Percentiles rank a stretch among this genome's conserved stretches.
phyloP scores from a whole-genome alignment of 2,329 filamentous ascomycete species.

The Alternaria atra region DNA sequence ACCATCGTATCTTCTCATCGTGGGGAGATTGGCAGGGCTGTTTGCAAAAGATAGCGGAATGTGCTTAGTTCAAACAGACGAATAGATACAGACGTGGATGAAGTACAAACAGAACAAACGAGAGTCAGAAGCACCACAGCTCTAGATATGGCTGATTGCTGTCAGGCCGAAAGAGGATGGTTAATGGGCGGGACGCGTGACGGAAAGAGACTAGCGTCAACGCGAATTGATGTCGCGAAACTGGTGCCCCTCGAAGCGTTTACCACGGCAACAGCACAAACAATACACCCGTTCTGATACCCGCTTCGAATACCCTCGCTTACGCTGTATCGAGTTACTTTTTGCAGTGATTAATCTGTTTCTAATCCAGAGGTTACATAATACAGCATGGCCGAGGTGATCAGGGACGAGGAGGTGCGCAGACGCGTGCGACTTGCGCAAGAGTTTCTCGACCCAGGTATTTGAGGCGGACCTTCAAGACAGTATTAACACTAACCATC shows the following conservation, averaged over 20 bases:
- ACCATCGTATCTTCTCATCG: not conserved
- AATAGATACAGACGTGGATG: not conserved
- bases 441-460: conserved; percentile 94
- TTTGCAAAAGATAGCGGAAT: not conserved
- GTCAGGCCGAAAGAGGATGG: conserved; percentile 30
- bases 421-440: conserved; percentile 87
- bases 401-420: conserved; percentile 83
- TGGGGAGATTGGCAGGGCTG: not conserved
- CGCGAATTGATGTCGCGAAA: conserved; percentile 29
- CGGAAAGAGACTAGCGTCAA: conserved; percentile 24
- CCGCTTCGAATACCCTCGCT: conserved; percentile 9
- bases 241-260: conserved; percentile 26
- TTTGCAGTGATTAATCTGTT: not conserved
- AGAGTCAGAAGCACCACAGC: not conserved
- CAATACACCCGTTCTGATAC: conserved; percentile 22
- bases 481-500: conserved; percentile 31
- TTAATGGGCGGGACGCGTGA: conserved; percentile 31
- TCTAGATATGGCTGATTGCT: not conserved
- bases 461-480: conserved; percentile 41
- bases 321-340: not conserved
- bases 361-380: not conserved
- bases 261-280: conserved; percentile 17
- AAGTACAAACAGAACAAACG: not conserved
- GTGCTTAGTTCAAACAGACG: not conserved
- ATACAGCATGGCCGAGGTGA: conserved; percentile 39